Evolutionary conservation across 2,329 filamentous ascomycete species (phyloP).

Genomic region (Trichoderma guizhouense): DNA sequence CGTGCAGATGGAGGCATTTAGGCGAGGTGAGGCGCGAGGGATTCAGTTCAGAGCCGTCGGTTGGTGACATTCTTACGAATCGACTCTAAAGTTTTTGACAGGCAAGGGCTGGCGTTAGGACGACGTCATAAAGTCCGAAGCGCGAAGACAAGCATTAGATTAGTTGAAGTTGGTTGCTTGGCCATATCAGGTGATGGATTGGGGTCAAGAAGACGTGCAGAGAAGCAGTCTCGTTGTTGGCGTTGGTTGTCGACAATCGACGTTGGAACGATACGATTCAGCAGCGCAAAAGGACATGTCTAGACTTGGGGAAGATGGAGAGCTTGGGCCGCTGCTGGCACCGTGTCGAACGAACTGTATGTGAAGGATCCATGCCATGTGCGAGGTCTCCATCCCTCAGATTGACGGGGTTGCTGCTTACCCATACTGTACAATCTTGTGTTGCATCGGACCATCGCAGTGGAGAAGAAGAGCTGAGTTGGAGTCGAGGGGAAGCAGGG

Average conservation of each 20-base stretch:
- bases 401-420: background rate
- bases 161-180: background rate
- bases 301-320: background rate
- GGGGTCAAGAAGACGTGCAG: background rate
- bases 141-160: background rate
- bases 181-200: background rate
- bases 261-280: background rate
- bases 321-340: background rate
- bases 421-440: background rate
- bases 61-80: background rate
- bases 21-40: conserved; percentile 7
- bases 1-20: background rate
- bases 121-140: background rate
- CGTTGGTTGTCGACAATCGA: background rate
- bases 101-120: background rate
- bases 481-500: background rate
- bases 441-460: conserved; percentile 12
- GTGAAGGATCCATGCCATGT: conserved; percentile 10
- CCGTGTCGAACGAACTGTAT: background rate
- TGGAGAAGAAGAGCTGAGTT: conserved; percentile 10
- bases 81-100: background rate
- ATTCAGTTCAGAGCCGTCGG: conserved; percentile 1
- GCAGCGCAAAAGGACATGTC: background rate
- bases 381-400: conserved; percentile 1
- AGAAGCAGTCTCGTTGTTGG: background rate